Evolutionary conservation across 805 yeast species (phyloP).

Genomic region (Zygoascus ofunaensis): DNA sequence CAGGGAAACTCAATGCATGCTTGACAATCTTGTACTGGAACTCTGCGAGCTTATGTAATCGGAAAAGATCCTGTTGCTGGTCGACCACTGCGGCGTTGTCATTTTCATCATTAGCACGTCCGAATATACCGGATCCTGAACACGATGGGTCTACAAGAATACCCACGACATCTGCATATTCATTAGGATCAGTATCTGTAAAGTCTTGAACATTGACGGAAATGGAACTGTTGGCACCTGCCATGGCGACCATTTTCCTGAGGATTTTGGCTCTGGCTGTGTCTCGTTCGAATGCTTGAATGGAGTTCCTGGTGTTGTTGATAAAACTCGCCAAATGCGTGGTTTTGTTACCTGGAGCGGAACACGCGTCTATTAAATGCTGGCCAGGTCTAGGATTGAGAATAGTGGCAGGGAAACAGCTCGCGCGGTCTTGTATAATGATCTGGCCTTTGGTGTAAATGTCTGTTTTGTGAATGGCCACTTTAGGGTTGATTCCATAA

Average conservation of each 20-base stretch:
- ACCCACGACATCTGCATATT: slow-evolving; percentile 61
- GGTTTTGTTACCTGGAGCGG: slow-evolving; percentile 98
- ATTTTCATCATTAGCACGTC: slow-evolving; percentile 56
- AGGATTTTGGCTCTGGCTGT: slow-evolving; percentile 58
- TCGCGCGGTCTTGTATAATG: slow-evolving; percentile 92
- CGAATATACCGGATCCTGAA: slow-evolving; percentile 95
- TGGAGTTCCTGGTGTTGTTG: slow-evolving; percentile 28
- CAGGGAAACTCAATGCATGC: slow-evolving; percentile 78
- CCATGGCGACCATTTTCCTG: slow-evolving; percentile 67
- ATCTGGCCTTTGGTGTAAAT: slow-evolving; percentile 67
- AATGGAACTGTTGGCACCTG: slow-evolving; percentile 50
- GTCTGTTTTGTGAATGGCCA: slow-evolving; percentile 55
- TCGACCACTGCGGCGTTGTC: slow-evolving; percentile 3
- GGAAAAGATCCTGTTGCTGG: slow-evolving; percentile 27
- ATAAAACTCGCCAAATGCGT: slow-evolving; percentile 77
- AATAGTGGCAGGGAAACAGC: slow-evolving; percentile 91
- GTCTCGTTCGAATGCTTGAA: slow-evolving; percentile 86
- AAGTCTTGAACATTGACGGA: slow-evolving; percentile 47
- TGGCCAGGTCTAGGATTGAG: slow-evolving; percentile 54
- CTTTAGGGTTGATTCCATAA: slow-evolving; percentile 75
- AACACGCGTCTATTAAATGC: slow-evolving; percentile 80
- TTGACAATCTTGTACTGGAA: slow-evolving; percentile 83
- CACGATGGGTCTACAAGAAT: slow-evolving; percentile 93
- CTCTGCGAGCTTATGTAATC: slow-evolving; percentile 66
- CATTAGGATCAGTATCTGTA: slow-evolving; percentile 48